These are phyloP conservation scores for Vigna nakashimae DNA, from an alignment of 306 rosid genomes.

Conservation along the genomic window DNA sequence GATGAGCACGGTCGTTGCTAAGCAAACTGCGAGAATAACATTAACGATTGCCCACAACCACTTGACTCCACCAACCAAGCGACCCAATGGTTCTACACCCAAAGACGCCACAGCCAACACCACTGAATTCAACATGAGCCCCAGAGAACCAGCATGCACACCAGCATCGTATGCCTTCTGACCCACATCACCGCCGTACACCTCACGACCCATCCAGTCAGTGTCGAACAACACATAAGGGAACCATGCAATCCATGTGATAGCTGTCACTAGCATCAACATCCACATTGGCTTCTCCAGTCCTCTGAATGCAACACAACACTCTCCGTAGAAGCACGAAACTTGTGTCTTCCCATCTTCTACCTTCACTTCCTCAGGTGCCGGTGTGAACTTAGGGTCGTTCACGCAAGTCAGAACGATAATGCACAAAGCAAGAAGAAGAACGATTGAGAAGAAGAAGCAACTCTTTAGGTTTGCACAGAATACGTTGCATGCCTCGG, in stretches of 20 bases:
- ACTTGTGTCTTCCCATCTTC: background rate
- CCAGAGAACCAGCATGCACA: conserved; percentile 62
- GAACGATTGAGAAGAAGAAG: conserved; percentile 59
- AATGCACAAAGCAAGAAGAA: conserved; percentile 25
- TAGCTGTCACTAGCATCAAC: conserved; percentile 61
- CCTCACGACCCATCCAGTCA: conserved; percentile 91
- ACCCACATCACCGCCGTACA: conserved; percentile 66
- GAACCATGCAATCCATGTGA: conserved; percentile 85
- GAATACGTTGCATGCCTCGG: conserved; percentile 63
- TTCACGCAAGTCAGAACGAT: conserved; percentile 45
- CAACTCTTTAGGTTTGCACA: conserved; percentile 79
- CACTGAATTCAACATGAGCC: conserved; percentile 66
- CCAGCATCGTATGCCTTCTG: conserved; percentile 54
- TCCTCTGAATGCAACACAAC: conserved; percentile 45
- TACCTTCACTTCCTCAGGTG: accelerated
- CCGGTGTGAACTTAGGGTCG: conserved; percentile 1
- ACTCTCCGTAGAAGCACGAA: conserved; percentile 36
- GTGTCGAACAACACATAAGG: conserved; percentile 75
- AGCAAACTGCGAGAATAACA: conserved; percentile 52
- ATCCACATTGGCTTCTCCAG: conserved; percentile 70
- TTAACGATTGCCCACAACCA: conserved; percentile 73
- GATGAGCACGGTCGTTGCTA: conserved; percentile 54
- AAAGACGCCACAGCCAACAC: conserved; percentile 61
- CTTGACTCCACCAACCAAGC: conserved; percentile 65
- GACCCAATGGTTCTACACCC: conserved; percentile 51